phyloP scores from a whole-genome alignment of 805 yeast genomes.

The Phaffomyces thermotolerans region DNA sequence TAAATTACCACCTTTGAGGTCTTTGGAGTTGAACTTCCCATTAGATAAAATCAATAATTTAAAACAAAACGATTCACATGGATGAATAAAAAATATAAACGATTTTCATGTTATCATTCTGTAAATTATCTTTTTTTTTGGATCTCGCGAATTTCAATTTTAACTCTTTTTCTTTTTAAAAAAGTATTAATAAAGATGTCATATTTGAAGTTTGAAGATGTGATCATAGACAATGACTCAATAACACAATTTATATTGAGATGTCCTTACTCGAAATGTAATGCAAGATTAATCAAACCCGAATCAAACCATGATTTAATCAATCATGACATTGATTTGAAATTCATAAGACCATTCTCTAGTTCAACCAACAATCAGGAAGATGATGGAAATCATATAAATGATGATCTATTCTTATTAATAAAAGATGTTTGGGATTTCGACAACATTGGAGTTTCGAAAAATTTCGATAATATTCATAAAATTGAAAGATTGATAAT shows the following conservation, averaged over 20 bases:
- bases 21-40: slow-evolving; percentile 23
- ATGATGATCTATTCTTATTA: slow-evolving; percentile 29
- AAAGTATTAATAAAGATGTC: too few relatives aligned
- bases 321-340: background rate
- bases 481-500: slow-evolving; percentile 46
- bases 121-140: too few relatives aligned
- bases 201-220: background rate
- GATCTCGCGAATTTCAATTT: too few relatives aligned
- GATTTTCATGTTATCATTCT: too few relatives aligned
- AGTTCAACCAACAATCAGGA: too few relatives aligned
- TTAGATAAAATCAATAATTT: slow-evolving; percentile 6
- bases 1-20: slow-evolving; percentile 24
- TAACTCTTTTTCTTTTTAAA: too few relatives aligned
- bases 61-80: slow-evolving; percentile 1
- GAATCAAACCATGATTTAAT: background rate
- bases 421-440: slow-evolving; percentile 68
- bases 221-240: background rate
- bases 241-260: slow-evolving; percentile 8
- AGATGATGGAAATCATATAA: background rate
- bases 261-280: slow-evolving; percentile 21
- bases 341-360: slow-evolving; percentile 2
- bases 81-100: too few relatives aligned
- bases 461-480: slow-evolving; percentile 12
- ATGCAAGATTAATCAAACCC: slow-evolving; percentile 19
- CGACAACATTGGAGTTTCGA: slow-evolving; percentile 72